Base-by-base conservation (phyloP, 2,329 filamentous ascomycete species). In the Colletotrichum chrysophilum region DNA sequence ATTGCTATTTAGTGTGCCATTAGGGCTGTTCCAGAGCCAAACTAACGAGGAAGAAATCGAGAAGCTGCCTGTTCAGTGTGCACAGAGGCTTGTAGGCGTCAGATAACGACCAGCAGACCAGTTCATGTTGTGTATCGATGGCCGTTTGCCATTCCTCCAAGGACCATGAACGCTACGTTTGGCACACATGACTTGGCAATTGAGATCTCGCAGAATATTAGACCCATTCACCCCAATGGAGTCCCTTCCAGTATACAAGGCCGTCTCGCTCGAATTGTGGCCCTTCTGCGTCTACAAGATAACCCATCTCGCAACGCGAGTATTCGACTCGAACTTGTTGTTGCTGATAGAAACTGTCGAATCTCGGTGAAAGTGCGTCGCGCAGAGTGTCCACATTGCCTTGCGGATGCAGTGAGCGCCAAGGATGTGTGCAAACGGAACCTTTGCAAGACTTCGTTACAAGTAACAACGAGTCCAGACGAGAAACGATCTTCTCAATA, bases 371-470 rank as follows among this genome's bases (percentile, higher is more conserved):
- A 70, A 92, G 81, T 0, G 90, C 90, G 21, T 91, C 89, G 2
- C 79, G 79, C 8, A 92, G 82, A 21, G 80, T 89, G 43, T 81
- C 81, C 1, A 92, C 90, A 70, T 87, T 81, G 1, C 89, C 88
- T 6, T 81, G 82, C 1, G 90, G 89, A 78, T 92, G 90, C 18
- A 93, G 83, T 5, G 86, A 85, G 6, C 81, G 80, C 91, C 90
- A 93, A 0, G 91, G 90, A 32, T 86, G 81, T 7, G 86, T 82
- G 79, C 90, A 93, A 0, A 85, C 84, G 4, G 81, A 76, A 4
- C 85, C 88, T 79, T 89, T 88, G 83, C 90, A 92, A 4, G 89
- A 89, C 83, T 92, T 92, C 34, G 90, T 85, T 3, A 91, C 88
- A 65, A 92, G 84, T 18, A 92, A 83, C 1, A 93, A 85, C 3